Percentiles rank a stretch among this genome's conserved stretches.
Conservation (phyloP, 371 early-diverging fungal species). For the Synchytrium microbalum region DNA sequence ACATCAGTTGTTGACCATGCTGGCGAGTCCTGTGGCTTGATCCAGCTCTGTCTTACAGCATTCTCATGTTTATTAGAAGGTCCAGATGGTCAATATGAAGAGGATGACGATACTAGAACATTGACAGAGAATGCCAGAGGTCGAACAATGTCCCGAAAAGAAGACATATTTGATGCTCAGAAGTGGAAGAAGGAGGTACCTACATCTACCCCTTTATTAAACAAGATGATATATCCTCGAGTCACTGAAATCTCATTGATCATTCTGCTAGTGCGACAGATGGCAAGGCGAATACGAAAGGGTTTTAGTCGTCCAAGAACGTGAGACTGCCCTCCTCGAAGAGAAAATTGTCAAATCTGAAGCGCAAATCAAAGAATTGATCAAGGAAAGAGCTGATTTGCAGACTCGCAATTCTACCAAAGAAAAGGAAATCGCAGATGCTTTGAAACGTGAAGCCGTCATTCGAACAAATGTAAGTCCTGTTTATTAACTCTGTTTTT, state of each 20-base stretch:
- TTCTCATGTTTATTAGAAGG: constrained; percentile 3
- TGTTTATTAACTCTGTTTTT: too few species aligned
- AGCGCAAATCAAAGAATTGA: not conserved
- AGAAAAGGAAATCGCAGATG: not conserved
- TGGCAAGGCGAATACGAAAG: constrained; percentile 24
- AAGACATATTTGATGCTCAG: constrained; percentile 10
- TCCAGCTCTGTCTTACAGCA: constrained; percentile 1
- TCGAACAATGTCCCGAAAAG: not conserved
- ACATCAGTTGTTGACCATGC: not conserved
- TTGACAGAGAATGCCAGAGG: not conserved
- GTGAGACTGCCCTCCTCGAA: not conserved
- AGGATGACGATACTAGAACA: not conserved
- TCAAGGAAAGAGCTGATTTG: not conserved
- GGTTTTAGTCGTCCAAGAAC: not conserved
- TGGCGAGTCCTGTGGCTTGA: not conserved
- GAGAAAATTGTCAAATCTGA: not conserved
- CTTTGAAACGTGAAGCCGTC: not conserved
- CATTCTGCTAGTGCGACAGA: constrained; percentile 20
- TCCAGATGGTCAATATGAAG: constrained; percentile 1
- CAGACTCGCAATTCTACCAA: not conserved
- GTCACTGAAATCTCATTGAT: too few species aligned
- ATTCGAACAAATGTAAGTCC: not conserved
- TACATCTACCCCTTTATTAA: not conserved
- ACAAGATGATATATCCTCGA: too few species aligned
- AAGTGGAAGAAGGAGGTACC: constrained; percentile 17